Evolutionary conservation across 352 stramenopile genomes (phyloP).

Genomic region (Phytopythium chamaehyphon): DNA sequence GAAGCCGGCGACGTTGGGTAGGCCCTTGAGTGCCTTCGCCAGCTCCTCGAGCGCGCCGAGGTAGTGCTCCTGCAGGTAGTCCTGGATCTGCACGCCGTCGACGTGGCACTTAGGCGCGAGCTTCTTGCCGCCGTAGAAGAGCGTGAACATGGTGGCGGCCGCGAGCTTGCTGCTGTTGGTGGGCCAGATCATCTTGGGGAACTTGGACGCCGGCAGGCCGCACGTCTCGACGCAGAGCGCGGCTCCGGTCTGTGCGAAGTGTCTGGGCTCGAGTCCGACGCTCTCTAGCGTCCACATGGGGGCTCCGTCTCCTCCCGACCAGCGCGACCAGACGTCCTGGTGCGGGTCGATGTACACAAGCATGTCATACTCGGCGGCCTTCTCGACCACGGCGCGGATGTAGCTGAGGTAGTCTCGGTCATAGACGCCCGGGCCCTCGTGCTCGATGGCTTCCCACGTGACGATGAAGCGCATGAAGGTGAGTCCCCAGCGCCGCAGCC

Average conservation of each 20-base stretch:
- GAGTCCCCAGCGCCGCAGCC: constrained; percentile 62
- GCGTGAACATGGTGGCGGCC: constrained; percentile 53
- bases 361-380: constrained; percentile 46
- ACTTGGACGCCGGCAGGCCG: constrained; percentile 9
- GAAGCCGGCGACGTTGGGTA: constrained; percentile 50
- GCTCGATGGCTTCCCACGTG: constrained; percentile 84
- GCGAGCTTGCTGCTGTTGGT: constrained; percentile 50
- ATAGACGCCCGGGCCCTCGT: constrained; percentile 67
- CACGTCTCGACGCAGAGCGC: constrained; percentile 23
- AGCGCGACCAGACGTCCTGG: constrained; percentile 85
- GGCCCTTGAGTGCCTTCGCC: constrained; percentile 24
- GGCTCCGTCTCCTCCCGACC: constrained; percentile 75
- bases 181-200: constrained; percentile 57
- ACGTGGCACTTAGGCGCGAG: constrained; percentile 37
- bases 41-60: constrained; percentile 30
- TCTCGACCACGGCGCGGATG: constrained; percentile 47
- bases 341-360: constrained; percentile 81
- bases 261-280: constrained; percentile 46
- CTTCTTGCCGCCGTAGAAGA: constrained; percentile 49
- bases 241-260: constrained; percentile 30
- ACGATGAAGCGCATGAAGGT: constrained; percentile 71
- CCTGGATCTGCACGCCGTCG: constrained; percentile 34
- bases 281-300: constrained; percentile 77
- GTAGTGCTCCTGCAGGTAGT: constrained; percentile 46
- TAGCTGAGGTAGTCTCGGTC: constrained; percentile 74